phyloP scores from a whole-genome alignment of 2,329 filamentous ascomycete species.

The Fusarium torreyae region DNA sequence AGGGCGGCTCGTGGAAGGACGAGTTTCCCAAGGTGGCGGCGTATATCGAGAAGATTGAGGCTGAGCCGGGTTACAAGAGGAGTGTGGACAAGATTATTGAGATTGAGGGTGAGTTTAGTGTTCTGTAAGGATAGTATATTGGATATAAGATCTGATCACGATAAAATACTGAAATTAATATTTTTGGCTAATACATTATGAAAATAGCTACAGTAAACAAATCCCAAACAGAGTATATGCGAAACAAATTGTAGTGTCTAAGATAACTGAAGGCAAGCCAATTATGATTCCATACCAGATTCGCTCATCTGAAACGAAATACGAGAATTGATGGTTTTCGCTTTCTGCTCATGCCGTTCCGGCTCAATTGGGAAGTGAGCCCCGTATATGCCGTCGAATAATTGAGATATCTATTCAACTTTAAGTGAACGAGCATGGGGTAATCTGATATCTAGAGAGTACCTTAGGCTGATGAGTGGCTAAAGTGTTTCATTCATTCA shows the following conservation, averaged over 20 bases:
- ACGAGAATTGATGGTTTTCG: not conserved
- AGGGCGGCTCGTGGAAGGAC: slow-evolving; percentile 57
- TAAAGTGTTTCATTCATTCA: too few relatives aligned
- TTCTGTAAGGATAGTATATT: slow-evolving; percentile 21
- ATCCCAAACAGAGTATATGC: too few relatives aligned
- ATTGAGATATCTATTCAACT: too few relatives aligned
- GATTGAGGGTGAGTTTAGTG: slow-evolving; percentile 60
- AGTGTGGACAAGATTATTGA: slow-evolving; percentile 65
- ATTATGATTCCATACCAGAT: too few relatives aligned
- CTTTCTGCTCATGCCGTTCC: not conserved
- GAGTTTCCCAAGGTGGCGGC: slow-evolving; percentile 63
- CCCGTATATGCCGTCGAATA: too few relatives aligned
- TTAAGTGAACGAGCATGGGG: too few relatives aligned
- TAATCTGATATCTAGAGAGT: too few relatives aligned
- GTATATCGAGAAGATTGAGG: slow-evolving; percentile 63
- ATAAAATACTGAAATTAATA: not conserved
- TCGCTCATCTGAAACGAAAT: too few relatives aligned
- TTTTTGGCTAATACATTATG: not conserved
- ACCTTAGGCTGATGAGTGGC: too few relatives aligned
- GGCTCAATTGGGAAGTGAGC: not conserved
- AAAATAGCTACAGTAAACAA: too few relatives aligned
- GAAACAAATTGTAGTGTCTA: too few relatives aligned
- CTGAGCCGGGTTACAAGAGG: slow-evolving; percentile 63
- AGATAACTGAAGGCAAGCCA: too few relatives aligned
- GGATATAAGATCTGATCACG: not conserved